Percentiles rank a stretch among this genome's conserved stretches.
Evolutionary conservation across 2,329 filamentous ascomycete genomes (phyloP).

Genomic region (Chaetomiaceae sp.): DNA sequence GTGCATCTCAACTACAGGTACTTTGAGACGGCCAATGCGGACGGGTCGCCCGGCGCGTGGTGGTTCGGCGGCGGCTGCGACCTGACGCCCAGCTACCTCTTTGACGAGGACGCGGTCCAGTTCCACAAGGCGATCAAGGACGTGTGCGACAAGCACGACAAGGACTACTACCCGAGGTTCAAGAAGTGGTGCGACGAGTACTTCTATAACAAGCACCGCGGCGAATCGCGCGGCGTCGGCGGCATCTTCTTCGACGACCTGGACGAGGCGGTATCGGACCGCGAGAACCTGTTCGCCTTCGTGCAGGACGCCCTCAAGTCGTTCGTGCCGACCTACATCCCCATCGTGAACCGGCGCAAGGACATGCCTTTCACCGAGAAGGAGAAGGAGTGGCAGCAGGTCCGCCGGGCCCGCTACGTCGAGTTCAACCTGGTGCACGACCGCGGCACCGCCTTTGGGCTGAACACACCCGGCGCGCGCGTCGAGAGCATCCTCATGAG

Average conservation of each 20-base stretch:
- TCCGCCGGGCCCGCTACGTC: constrained; percentile 89
- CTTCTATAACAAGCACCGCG: constrained; percentile 88
- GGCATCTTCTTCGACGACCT: constrained; percentile 99
- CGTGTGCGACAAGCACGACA: constrained; percentile 88
- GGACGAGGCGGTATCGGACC: constrained; percentile 77
- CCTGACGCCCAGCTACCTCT: constrained; percentile 86
- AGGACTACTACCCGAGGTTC: constrained; percentile 85
- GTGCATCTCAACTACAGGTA: constrained; percentile 98
- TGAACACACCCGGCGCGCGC: constrained; percentile 85
- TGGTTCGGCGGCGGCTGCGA: constrained; percentile 98
- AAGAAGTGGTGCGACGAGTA: constrained; percentile 99
- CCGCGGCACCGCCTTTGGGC: constrained; percentile 85
- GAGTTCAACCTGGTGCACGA: constrained; percentile 99
- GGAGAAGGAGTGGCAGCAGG: constrained; percentile 95
- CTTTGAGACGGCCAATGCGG: constrained; percentile 87
- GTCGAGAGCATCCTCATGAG: constrained; percentile 98
- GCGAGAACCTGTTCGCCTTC: constrained; percentile 86
- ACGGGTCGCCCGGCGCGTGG: constrained; percentile 80
- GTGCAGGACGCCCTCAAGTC: constrained; percentile 77
- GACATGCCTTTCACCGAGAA: constrained; percentile 82
- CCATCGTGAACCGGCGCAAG: constrained; percentile 82
- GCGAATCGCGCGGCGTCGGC: constrained; percentile 79
- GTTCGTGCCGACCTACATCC: constrained; percentile 85
- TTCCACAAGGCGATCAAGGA: constrained; percentile 94
- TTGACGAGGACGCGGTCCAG: constrained; percentile 93